These are phyloP conservation scores for Yamadazyma oceani DNA, from an alignment of 1,139 yeast genomes.

Conservation along the genomic window DNA sequence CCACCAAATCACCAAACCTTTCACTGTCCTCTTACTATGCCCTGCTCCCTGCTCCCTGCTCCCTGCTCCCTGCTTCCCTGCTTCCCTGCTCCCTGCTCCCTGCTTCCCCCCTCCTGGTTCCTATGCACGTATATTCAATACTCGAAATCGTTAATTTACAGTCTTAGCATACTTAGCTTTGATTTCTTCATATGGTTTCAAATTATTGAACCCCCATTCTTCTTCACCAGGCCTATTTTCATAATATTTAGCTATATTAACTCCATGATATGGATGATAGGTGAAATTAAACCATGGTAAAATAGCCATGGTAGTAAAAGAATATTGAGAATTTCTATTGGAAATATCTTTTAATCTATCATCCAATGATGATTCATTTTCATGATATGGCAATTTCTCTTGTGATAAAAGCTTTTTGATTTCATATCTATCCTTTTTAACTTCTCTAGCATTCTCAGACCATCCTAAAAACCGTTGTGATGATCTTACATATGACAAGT, in stretches of 20 bases:
- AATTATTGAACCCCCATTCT: constrained; percentile 43
- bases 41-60: too few relatives aligned
- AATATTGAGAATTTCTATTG: constrained; percentile 76
- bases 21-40: too few relatives aligned
- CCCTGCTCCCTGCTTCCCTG: too few relatives aligned
- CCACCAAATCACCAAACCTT: too few relatives aligned
- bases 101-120: too few relatives aligned
- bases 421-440: constrained; percentile 70
- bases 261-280: constrained; percentile 82
- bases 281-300: constrained; percentile 86
- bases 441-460: constrained; percentile 73
- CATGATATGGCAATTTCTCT: constrained; percentile 66
- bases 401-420: constrained; percentile 65
- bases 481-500: constrained; percentile 64
- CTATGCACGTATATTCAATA: constrained; percentile 5
- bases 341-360: constrained; percentile 77
- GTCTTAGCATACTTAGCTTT: constrained; percentile 40
- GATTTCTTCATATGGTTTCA: constrained; percentile 46
- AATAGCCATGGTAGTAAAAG: constrained; percentile 60
- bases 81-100: too few relatives aligned
- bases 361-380: constrained; percentile 58
- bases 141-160: constrained; percentile 4
- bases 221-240: constrained; percentile 61
- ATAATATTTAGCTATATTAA: constrained; percentile 67
- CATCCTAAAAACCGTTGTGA: constrained; percentile 78